Conservation (phyloP, 2,329 filamentous ascomycete genomes). For the Aspergillus fijiensis region DNA sequence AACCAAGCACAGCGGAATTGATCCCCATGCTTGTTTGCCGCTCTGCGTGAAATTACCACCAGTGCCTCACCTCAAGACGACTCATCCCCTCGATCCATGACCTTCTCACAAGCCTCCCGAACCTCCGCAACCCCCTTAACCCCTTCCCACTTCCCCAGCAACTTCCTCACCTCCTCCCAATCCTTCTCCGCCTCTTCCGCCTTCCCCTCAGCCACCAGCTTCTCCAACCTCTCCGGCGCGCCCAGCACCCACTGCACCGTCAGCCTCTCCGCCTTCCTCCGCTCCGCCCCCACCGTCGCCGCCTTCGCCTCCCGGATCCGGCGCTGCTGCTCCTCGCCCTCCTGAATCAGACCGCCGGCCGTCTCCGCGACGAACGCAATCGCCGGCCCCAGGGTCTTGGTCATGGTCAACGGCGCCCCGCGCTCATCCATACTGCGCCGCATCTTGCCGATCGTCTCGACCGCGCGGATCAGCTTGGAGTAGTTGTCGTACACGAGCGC, state of each 20-base stretch:
- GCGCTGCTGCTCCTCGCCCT: conserved; percentile 38
- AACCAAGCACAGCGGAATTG: too few relatives aligned
- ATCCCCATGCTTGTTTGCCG: too few relatives aligned
- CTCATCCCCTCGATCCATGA: conserved; percentile 32
- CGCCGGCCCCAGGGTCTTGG: conserved; percentile 44
- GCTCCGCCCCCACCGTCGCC: conserved; percentile 14
- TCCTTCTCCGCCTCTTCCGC: conserved; percentile 43
- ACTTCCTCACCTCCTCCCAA: conserved; percentile 41
- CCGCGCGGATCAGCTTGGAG: conserved; percentile 92
- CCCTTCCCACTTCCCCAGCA: conserved; percentile 45
- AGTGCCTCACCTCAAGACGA: conserved; percentile 23
- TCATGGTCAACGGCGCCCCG: conserved; percentile 46
- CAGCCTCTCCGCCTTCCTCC: conserved; percentile 36
- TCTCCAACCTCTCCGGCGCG: conserved; percentile 40
- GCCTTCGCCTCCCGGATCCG: conserved; percentile 29
- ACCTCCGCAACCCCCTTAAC: conserved; percentile 47
- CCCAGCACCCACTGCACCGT: conserved; percentile 49
- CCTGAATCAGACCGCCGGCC: conserved; percentile 39
- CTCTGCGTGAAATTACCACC: not conserved
- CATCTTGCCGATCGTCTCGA: conserved; percentile 85
- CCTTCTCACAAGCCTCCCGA: conserved; percentile 38
- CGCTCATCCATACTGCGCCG: conserved; percentile 49
- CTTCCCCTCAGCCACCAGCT: conserved; percentile 39
- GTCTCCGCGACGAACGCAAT: conserved; percentile 48
- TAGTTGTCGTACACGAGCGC: conserved; percentile 98